phyloP scores from a whole-genome alignment of 2,329 filamentous ascomycete genomes.

The Clarireedia paspali region DNA sequence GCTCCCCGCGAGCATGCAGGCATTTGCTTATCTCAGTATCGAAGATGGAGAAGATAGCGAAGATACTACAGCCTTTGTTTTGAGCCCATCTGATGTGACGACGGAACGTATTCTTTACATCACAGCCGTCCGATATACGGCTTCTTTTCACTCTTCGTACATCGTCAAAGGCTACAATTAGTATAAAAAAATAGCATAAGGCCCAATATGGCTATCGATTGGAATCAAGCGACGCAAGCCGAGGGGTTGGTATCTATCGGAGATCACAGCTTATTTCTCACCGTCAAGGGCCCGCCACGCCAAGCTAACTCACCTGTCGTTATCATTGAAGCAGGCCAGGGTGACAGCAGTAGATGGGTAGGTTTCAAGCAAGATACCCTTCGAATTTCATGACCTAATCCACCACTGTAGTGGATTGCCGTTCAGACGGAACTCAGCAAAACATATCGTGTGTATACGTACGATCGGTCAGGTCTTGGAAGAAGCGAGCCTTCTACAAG shows the following conservation, averaged over 20 bases:
- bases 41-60: too few species aligned
- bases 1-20: too few species aligned
- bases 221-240: neutral
- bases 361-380: neutral
- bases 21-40: too few species aligned
- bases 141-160: neutral
- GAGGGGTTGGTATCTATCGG: constrained; percentile 11
- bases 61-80: too few species aligned
- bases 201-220: neutral
- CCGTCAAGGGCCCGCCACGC: constrained; percentile 7
- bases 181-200: neutral
- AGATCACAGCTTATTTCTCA: constrained; percentile 12
- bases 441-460: constrained; percentile 7
- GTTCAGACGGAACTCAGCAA: constrained; percentile 6
- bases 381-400: neutral
- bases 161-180: neutral
- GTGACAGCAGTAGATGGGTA: neutral
- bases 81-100: too few species aligned
- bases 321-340: constrained; percentile 12
- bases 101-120: too few species aligned
- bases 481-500: constrained; percentile 8
- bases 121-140: too few species aligned
- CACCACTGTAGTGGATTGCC: constrained; percentile 11
- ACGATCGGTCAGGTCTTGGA: constrained; percentile 16
- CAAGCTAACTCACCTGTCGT: constrained; percentile 4